phyloP scores from a whole-genome alignment of 2,329 filamentous ascomycete species.

The Fusarium begoniae region DNA sequence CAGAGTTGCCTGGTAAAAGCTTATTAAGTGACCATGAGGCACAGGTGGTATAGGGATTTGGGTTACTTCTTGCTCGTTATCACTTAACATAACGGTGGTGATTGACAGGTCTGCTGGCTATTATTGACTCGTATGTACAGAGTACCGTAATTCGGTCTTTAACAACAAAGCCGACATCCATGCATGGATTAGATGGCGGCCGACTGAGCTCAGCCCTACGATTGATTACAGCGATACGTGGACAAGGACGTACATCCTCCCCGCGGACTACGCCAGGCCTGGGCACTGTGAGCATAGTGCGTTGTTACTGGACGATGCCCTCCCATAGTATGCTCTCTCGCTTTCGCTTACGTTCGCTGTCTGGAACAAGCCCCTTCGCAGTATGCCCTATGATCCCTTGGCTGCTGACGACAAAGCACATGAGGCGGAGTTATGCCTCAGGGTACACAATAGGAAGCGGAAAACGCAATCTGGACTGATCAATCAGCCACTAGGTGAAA shows the following conservation, averaged over 20 bases:
- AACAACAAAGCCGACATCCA: constrained; percentile 8
- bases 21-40: background rate
- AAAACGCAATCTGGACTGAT: constrained; percentile 29
- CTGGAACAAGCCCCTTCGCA: background rate
- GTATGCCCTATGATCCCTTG: constrained; percentile 13
- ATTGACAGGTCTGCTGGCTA: background rate
- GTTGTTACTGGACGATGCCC: constrained; percentile 15
- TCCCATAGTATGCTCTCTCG: background rate
- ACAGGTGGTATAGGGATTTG: background rate
- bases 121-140: constrained; percentile 23
- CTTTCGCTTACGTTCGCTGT: constrained; percentile 6
- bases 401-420: constrained; percentile 13
- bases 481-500: constrained; percentile 5
- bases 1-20: background rate
- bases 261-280: background rate
- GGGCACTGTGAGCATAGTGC: background rate
- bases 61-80: constrained; percentile 24
- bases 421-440: constrained; percentile 27
- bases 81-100: constrained; percentile 12
- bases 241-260: constrained; percentile 19
- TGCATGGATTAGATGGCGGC: constrained; percentile 11
- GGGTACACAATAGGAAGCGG: constrained; percentile 5
- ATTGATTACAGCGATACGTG: constrained; percentile 14
- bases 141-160: constrained; percentile 19
- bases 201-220: constrained; percentile 37